Percentiles rank a stretch among this genome's conserved stretches.
phyloP scores from a whole-genome alignment of 192 early-diverging fungal genomes.

The Spizellomyces punctatus region DNA sequence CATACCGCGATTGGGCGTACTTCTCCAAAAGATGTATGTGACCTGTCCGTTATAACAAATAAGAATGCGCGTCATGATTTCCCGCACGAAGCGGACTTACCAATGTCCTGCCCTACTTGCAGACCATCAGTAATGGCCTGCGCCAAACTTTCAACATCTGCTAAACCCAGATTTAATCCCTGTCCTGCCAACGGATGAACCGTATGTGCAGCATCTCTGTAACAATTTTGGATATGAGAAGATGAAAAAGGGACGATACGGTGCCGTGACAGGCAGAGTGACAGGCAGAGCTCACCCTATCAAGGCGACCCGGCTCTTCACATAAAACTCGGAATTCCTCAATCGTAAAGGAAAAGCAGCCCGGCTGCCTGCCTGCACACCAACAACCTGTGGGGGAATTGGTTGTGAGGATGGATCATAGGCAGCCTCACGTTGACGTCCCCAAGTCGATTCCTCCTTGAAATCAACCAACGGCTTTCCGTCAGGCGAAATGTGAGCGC shows the following conservation, averaged over 20 bases:
- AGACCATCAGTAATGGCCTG: constrained; percentile 66
- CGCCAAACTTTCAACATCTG: constrained; percentile 76
- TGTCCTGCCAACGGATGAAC: constrained; percentile 97
- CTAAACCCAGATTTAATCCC: constrained; percentile 91
- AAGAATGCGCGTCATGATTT: neutral
- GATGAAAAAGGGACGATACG: too few relatives aligned
- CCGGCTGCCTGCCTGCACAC: constrained; percentile 65
- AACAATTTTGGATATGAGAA: neutral
- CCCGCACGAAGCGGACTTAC: constrained; percentile 32
- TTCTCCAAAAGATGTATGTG: constrained; percentile 69
- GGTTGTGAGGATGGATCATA: neutral
- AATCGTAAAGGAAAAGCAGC: constrained; percentile 84
- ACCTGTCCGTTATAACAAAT: constrained; percentile 35
- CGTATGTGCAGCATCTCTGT: constrained; percentile 90
- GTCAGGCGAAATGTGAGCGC: constrained; percentile 52
- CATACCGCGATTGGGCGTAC: constrained; percentile 84
- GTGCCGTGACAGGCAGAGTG: too few relatives aligned
- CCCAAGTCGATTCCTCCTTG: constrained; percentile 69
- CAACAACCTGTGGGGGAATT: constrained; percentile 58
- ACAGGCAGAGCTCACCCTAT: constrained; percentile 58
- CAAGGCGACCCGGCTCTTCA: constrained; percentile 77
- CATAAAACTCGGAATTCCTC: constrained; percentile 77
- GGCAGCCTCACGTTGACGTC: constrained; percentile 40
- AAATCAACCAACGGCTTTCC: constrained; percentile 51
- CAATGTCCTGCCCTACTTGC: constrained; percentile 79